Conservation (phyloP, 352 stramenopile genomes). For the Globisporangium perplexum region DNA sequence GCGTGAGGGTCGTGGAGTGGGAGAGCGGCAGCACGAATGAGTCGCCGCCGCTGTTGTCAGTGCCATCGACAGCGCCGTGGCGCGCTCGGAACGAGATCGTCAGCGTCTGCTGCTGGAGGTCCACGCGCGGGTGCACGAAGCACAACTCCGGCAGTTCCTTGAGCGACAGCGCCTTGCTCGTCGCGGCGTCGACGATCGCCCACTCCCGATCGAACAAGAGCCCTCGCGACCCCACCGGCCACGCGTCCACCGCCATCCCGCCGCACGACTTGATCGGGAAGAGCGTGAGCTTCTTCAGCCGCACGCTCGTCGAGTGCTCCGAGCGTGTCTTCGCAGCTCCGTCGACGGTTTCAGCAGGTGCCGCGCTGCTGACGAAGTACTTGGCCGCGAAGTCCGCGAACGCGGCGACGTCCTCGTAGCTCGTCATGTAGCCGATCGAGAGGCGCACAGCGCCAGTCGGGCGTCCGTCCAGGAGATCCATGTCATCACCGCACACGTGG, state of each 20-base stretch:
- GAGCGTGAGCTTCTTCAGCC: slow-evolving; percentile 50
- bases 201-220: slow-evolving; percentile 73
- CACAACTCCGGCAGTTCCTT: slow-evolving; percentile 57
- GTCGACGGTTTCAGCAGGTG: slow-evolving; percentile 2
- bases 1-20: slow-evolving; percentile 15
- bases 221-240: slow-evolving; percentile 51
- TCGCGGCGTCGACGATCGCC: slow-evolving; percentile 56
- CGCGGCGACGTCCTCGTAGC: slow-evolving; percentile 49
- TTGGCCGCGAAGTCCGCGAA: slow-evolving; percentile 48
- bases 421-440: slow-evolving; percentile 77
- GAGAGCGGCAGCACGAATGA: slow-evolving; percentile 36
- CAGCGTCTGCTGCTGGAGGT: slow-evolving; percentile 50
- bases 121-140: slow-evolving; percentile 53
- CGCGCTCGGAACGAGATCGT: slow-evolving; percentile 32
- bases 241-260: slow-evolving; percentile 46
- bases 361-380: slow-evolving; percentile 46
- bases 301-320: slow-evolving; percentile 1
- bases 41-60: not conserved
- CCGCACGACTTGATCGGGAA: slow-evolving; percentile 80
- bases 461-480: slow-evolving; percentile 57
- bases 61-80: not conserved
- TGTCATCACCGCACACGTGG: slow-evolving; percentile 64
- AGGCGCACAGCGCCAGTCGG: slow-evolving; percentile 67
- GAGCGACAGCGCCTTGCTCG: slow-evolving; percentile 40
- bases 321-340: not conserved